Evolutionary conservation across 331 rosid species (phyloP).

Genomic region (Quercus phellos): DNA sequence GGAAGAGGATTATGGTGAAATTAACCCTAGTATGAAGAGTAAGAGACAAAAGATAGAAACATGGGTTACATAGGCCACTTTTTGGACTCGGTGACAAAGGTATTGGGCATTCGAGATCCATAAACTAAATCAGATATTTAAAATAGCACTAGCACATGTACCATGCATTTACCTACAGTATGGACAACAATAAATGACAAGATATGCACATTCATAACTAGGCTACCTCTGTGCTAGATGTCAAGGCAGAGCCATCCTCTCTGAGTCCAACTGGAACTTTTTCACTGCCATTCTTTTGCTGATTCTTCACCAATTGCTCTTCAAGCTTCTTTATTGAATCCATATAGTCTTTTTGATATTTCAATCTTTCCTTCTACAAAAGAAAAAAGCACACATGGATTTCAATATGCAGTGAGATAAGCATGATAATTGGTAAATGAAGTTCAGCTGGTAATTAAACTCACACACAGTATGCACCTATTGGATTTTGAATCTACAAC

Average conservation of each 20-base stretch:
- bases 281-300: conserved; percentile 40
- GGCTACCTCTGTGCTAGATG: conserved; percentile 43
- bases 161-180: background rate
- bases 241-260: conserved; percentile 14
- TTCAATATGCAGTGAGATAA: conserved; percentile 1
- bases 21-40: background rate
- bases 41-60: background rate
- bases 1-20: background rate
- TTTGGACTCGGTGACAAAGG: background rate
- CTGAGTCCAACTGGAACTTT: conserved; percentile 30
- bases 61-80: background rate
- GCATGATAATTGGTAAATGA: background rate
- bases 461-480: background rate
- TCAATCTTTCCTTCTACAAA: conserved; percentile 71
- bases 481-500: too few relatives aligned
- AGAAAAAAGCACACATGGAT: conserved; percentile 9
- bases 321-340: conserved; percentile 92
- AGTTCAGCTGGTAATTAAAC: background rate
- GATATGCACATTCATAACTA: conserved; percentile 1
- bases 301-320: conserved; percentile 63
- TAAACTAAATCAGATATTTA: background rate
- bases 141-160: background rate
- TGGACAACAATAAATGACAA: background rate
- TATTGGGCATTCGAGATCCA: background rate
- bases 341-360: conserved; percentile 84